These are phyloP conservation scores for Acanthamoeba quina DNA, from an alignment of 208 protist species.

Conservation along the genomic window DNA sequence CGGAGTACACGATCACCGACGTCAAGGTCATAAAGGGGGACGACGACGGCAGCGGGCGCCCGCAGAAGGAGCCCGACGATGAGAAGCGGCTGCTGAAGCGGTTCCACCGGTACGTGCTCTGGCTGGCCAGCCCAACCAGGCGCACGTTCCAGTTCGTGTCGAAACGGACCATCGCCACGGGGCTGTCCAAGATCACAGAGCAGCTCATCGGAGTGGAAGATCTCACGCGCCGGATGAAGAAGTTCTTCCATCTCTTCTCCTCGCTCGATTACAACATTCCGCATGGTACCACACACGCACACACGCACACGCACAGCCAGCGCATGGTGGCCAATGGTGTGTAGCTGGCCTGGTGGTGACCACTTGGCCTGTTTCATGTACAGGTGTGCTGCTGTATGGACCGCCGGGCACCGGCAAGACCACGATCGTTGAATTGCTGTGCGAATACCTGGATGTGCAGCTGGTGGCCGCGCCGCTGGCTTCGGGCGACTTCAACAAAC, in stretches of 20 bases:
- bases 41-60: too few species aligned
- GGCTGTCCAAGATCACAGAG: not conserved
- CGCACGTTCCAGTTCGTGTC: not conserved
- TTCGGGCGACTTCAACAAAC: not conserved
- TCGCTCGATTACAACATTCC: not conserved
- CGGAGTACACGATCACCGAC: not conserved
- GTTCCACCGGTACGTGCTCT: not conserved
- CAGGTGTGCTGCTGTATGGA: constrained; percentile 99
- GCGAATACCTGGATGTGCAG: not conserved
- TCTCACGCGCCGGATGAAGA: not conserved
- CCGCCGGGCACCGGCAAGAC: constrained; percentile 99
- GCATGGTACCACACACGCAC: not conserved
- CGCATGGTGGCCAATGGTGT: too few species aligned
- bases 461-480: not conserved
- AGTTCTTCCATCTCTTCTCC: not conserved
- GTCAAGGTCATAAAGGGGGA: not conserved
- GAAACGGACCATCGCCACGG: not conserved
- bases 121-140: not conserved
- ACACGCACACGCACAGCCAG: too few species aligned
- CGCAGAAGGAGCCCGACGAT: not conserved
- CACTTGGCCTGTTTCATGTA: constrained; percentile 82
- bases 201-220: not conserved
- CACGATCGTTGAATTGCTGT: constrained; percentile 42
- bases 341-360: too few species aligned
- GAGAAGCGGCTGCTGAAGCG: not conserved